phyloP scores from a whole-genome alignment of 169 alveolate genomes.

The Eimeria sp. region DNA sequence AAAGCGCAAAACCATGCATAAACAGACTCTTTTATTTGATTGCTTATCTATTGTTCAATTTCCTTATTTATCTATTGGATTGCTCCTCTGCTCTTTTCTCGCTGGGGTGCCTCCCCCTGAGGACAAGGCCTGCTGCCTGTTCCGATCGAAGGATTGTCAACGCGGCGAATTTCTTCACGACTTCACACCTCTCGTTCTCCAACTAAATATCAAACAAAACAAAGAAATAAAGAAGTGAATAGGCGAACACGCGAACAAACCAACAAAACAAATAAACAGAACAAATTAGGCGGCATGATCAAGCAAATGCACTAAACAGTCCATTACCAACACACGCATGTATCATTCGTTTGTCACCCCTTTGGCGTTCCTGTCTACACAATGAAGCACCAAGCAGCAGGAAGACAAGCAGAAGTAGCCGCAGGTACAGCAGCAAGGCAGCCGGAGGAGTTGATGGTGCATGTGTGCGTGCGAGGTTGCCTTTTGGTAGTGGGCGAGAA shows the following conservation, averaged over 20 bases:
- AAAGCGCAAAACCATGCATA: too few species aligned
- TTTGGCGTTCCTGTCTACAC: too few species aligned
- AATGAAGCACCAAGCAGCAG: background rate
- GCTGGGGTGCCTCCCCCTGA: background rate
- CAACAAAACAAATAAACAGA: too few species aligned
- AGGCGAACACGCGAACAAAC: too few species aligned
- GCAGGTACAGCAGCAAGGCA: too few species aligned
- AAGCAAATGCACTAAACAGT: too few species aligned
- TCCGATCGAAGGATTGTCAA: slow-evolving; percentile 63
- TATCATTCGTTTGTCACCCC: too few species aligned
- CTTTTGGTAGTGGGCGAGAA: slow-evolving; percentile 40
- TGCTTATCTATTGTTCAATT: too few species aligned
- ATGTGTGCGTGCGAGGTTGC: background rate
- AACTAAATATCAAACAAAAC: background rate
- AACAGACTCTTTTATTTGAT: too few species aligned
- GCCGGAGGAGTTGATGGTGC: background rate
- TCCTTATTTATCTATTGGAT: too few species aligned
- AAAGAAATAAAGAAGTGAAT: background rate
- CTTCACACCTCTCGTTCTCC: slow-evolving; percentile 53
- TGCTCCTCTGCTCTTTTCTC: background rate
- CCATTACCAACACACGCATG: background rate
- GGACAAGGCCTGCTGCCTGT: slow-evolving; percentile 72
- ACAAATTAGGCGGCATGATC: too few species aligned
- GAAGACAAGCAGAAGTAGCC: background rate
- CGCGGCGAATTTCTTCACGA: slow-evolving; percentile 53